phyloP scores from a whole-genome alignment of 2,329 filamentous ascomycete genomes.

The Drechslerella dactyloides region DNA sequence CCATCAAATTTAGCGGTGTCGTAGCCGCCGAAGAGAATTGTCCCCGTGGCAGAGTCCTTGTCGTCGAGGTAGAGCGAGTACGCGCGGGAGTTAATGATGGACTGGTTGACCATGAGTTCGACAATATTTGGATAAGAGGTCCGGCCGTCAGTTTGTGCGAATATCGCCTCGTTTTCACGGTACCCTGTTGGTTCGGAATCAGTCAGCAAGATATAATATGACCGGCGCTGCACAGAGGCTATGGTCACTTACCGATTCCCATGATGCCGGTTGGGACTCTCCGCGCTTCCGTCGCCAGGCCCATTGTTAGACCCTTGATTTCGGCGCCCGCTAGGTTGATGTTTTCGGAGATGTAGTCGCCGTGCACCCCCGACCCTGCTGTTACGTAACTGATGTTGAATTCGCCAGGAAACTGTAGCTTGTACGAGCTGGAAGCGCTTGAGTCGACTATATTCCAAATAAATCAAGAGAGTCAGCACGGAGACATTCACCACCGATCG shows the following conservation, averaged over 20 bases:
- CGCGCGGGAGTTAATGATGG: conserved; percentile 67
- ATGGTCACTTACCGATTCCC: conserved; percentile 48
- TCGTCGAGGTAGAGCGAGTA: conserved; percentile 73
- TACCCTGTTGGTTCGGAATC: conserved; percentile 28
- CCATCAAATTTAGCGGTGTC: conserved; percentile 74
- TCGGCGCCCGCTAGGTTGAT: conserved; percentile 13
- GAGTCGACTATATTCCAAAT: conserved; percentile 24
- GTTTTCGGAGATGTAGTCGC: conserved; percentile 44
- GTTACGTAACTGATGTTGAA: conserved; percentile 49
- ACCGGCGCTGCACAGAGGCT: not conserved
- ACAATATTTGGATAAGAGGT: conserved; percentile 68
- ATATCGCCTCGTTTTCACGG: conserved; percentile 45
- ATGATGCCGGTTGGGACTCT: conserved; percentile 46
- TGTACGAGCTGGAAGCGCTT: conserved; percentile 18
- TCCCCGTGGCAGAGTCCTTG: conserved; percentile 69
- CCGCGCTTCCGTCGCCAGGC: conserved; percentile 34
- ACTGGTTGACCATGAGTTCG: conserved; percentile 68
- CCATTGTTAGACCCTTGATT: conserved; percentile 41
- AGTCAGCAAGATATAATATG: not conserved
- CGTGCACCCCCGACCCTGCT: conserved; percentile 41
- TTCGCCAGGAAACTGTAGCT: conserved; percentile 29
- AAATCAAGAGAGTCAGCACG: no score
- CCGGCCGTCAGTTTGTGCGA: conserved; percentile 28
- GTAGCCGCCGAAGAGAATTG: conserved; percentile 77
- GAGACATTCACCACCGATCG: no score